Base-by-base conservation (phyloP, 2,329 filamentous ascomycete species). In the Didymella arachidicola region DNA sequence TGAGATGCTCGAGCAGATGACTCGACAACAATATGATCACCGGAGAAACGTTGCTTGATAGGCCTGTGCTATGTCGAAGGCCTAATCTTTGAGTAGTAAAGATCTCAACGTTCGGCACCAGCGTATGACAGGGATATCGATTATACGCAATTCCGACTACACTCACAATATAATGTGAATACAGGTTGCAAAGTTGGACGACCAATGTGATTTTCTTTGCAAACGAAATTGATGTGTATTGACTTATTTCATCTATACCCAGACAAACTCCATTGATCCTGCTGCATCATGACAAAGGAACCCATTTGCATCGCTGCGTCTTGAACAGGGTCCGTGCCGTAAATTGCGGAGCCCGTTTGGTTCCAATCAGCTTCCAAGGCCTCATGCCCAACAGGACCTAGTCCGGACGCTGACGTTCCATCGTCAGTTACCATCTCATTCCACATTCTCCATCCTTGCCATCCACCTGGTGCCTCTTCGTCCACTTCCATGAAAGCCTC, bases 401-500 rank as follows among this genome's bases (percentile, higher is more conserved):
- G 14, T 1, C 12, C 27, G 3, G 19, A 29, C 1, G 26, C 18
- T 46, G 48, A 30, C 1, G 29, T 25, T 7, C 43, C 18, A 4
- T 59, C 50, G 8, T 62, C 46, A 25, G 51, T 57, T 3, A 71
- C 68, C 67, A 71, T 70, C 14, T 71, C 67, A 22, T 71, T 72
- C 61, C 66, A 71, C 34, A 71, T 63, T 10, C 68, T 54, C 69
- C 67, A 72, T 7, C 69, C 67, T 41, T 70, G 69, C 67, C 65
- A 69, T 2, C 69, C 66, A n/a, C 67, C 67, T 0, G 68, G 68
- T 1, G 66, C 63, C 47, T 71, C 68, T 44, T 71, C 68, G 16
- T 71, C 68, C 1, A 68, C 67, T 47, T 71, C 69, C 67, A 71
- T 72, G 30, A 72, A 72, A 1, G 67, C 69, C 2, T 72, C 67